These are phyloP conservation scores for Penicillium griseofulvum DNA, from an alignment of 2,329 filamentous ascomycete genomes.

Conservation along the genomic window DNA sequence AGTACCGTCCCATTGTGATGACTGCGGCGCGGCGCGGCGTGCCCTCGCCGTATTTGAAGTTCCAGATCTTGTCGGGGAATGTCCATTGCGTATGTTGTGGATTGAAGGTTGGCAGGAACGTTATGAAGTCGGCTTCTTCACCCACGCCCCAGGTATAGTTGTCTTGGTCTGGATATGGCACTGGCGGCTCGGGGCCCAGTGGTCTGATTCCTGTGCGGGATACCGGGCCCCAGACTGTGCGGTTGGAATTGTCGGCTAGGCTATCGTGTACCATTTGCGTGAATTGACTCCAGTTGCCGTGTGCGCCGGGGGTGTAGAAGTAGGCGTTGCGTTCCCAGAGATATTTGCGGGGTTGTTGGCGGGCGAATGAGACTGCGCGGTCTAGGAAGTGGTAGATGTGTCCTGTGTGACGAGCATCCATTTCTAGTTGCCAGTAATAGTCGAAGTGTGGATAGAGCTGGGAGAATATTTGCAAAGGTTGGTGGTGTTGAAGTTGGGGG, in stretches of 20 bases:
- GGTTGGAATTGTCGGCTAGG: slow-evolving; percentile 13
- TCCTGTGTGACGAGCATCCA: slow-evolving; percentile 65
- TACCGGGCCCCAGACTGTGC: slow-evolving; percentile 28
- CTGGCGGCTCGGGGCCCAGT: slow-evolving; percentile 24
- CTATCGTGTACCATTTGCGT: slow-evolving; percentile 56
- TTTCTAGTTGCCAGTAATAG: slow-evolving; percentile 70
- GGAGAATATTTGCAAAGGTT: slow-evolving; percentile 62
- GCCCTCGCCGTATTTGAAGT: slow-evolving; percentile 16
- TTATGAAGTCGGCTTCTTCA: slow-evolving; percentile 25
- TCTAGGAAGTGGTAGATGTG: slow-evolving; percentile 72
- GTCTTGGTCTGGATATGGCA: slow-evolving; percentile 17
- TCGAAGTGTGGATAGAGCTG: slow-evolving; percentile 63
- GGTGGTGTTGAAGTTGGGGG: slow-evolving; percentile 47
- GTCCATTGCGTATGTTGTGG: slow-evolving; percentile 23
- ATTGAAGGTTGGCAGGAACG: slow-evolving; percentile 23
- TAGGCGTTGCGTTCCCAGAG: slow-evolving; percentile 75
- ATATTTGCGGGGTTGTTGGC: slow-evolving; percentile 65
- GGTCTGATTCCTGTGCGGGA: slow-evolving; percentile 22
- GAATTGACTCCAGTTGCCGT: slow-evolving; percentile 72
- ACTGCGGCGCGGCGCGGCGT: slow-evolving; percentile 21
- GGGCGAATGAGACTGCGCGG: slow-evolving; percentile 64
- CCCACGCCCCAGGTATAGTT: slow-evolving; percentile 24
- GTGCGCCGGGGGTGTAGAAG: slow-evolving; percentile 71
- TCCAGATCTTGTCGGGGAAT: slow-evolving; percentile 21
- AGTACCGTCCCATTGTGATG: slow-evolving; percentile 25